Conservation (phyloP, 768 basidiomycete genomes). For the Phylloporus sp. region DNA sequence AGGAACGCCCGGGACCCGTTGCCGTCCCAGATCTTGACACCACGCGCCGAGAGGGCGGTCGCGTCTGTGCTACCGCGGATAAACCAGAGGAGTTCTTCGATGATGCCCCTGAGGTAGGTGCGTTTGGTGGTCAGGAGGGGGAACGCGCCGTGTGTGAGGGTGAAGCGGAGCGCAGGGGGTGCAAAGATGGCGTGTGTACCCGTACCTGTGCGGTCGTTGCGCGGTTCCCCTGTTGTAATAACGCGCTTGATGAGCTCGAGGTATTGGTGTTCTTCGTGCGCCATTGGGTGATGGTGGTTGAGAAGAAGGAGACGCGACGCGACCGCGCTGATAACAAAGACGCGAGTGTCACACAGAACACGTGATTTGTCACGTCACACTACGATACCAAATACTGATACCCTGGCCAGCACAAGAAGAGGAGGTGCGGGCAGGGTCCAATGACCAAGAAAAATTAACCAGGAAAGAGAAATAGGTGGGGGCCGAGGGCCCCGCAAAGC, state of each 20-base stretch:
- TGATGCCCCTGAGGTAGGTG: constrained; percentile 86
- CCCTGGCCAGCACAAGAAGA: background rate
- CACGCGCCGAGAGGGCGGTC: constrained; percentile 67
- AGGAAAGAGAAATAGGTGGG: background rate
- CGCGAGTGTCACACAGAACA: constrained; percentile 9
- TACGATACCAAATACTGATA: background rate
- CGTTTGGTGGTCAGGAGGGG: constrained; percentile 95
- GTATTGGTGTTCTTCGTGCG: constrained; percentile 91
- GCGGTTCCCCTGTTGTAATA: constrained; percentile 68
- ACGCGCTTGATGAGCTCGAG: constrained; percentile 76
- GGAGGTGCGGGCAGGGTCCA: background rate
- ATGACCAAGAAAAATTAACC: background rate
- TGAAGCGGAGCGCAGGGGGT: constrained; percentile 86
- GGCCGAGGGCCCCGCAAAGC: background rate
- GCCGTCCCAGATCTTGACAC: constrained; percentile 97
- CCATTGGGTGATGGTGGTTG: constrained; percentile 8
- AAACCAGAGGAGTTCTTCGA: constrained; percentile 96
- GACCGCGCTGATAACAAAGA: constrained; percentile 4
- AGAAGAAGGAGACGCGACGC: background rate
- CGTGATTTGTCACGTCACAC: constrained; percentile 21
- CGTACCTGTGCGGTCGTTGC: constrained; percentile 92
- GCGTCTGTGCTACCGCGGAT: constrained; percentile 82
- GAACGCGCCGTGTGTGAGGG: constrained; percentile 67
- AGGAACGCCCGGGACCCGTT: constrained; percentile 89
- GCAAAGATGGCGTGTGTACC: constrained; percentile 93